A percentile compares a stretch with the other conserved stretches of the same genome.
These are phyloP conservation scores for Ceratocystis eucalypticola DNA, from an alignment of 2,329 filamentous ascomycete genomes.

Conservation along the genomic window DNA sequence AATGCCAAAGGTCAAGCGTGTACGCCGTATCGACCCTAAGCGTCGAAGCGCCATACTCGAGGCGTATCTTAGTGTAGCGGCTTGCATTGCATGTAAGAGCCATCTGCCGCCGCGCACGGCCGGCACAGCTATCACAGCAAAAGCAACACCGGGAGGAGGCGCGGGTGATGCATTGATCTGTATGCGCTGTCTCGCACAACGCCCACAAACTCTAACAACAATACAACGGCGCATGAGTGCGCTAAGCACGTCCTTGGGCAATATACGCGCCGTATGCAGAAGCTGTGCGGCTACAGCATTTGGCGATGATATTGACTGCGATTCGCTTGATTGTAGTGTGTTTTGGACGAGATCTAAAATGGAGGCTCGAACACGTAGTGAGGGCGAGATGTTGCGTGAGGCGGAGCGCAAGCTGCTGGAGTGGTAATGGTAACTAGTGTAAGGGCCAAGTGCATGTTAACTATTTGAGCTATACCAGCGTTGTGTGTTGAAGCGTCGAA, in stretches of 20 bases:
- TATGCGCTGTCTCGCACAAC: conserved; percentile 38
- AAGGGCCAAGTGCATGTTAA: background rate
- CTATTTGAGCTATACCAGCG: too few relatives aligned
- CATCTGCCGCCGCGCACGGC: background rate
- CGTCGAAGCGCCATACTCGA: conserved; percentile 52
- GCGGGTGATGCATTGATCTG: background rate
- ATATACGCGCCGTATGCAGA: conserved; percentile 60
- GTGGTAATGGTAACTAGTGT: conserved; percentile 23
- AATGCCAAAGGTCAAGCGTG: conserved; percentile 80
- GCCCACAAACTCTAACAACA: conserved; percentile 45
- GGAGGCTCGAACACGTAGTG: conserved; percentile 32
- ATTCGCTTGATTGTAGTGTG: conserved; percentile 83
- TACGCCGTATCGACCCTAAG: conserved; percentile 30
- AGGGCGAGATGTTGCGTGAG: conserved; percentile 26
- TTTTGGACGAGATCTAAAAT: conserved; percentile 69
- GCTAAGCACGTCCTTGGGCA: conserved; percentile 41
- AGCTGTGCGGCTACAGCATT: conserved; percentile 63
- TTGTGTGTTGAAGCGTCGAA: background rate
- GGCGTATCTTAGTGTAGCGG: conserved; percentile 72
- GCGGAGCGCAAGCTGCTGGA: conserved; percentile 25
- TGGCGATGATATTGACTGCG: conserved; percentile 68
- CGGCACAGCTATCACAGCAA: background rate
- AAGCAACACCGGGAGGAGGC: too few relatives aligned
- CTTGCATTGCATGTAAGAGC: conserved; percentile 60
- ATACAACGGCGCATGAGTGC: conserved; percentile 48